phyloP scores from a whole-genome alignment of 2,329 filamentous ascomycete genomes.

The Mycosphaerella arachidis region DNA sequence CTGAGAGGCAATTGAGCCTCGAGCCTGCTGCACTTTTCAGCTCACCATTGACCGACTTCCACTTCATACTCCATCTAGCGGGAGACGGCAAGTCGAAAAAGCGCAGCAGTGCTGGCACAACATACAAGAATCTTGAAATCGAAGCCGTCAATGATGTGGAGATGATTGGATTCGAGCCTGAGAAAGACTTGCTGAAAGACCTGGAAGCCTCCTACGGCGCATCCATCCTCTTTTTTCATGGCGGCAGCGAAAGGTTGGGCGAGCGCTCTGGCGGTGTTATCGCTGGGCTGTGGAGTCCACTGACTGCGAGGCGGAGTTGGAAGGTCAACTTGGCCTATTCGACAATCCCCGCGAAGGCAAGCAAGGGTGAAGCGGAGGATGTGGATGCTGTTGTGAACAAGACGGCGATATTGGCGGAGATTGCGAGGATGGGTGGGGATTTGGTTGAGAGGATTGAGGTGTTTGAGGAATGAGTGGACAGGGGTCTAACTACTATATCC shows the following conservation, averaged over 20 bases:
- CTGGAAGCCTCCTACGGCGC: slow-evolving; percentile 63
- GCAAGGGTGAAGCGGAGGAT: slow-evolving; percentile 35
- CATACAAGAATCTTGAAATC: slow-evolving; percentile 77
- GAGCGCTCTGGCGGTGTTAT: slow-evolving; percentile 47
- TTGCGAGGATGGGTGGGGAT: slow-evolving; percentile 57
- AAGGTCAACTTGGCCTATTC: slow-evolving; percentile 68
- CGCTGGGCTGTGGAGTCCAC: slow-evolving; percentile 63
- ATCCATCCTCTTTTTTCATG: slow-evolving; percentile 74
- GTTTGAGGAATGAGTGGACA: slow-evolving; percentile 1
- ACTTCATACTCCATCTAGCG: slow-evolving; percentile 79
- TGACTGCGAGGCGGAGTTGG: slow-evolving; percentile 54
- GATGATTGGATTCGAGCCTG: slow-evolving; percentile 56
- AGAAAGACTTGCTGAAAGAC: slow-evolving; percentile 61
- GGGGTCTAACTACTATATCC: no score
- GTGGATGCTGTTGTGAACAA: slow-evolving; percentile 58
- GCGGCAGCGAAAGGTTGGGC: slow-evolving; percentile 42
- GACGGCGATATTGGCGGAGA: slow-evolving; percentile 65
- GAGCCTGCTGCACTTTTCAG: slow-evolving; percentile 62
- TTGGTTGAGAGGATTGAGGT: slow-evolving; percentile 65
- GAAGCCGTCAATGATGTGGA: slow-evolving; percentile 42
- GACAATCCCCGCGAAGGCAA: slow-evolving; percentile 49
- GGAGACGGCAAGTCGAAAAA: slow-evolving; percentile 15
- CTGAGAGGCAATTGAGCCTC: slow-evolving; percentile 27
- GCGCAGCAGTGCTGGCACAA: slow-evolving; percentile 43
- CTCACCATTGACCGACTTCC: slow-evolving; percentile 71